phyloP scores from a whole-genome alignment of 129 eudicot species.

The Daucus carota region DH1_v3.0 NC_030385.2:33178001-33178500 shows the following conservation, averaged over 20 bases:
- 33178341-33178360: slow-evolving; percentile 39
- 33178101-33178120: neutral
- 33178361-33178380: slow-evolving; percentile 48
- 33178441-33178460: slow-evolving; percentile 47
- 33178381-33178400: slow-evolving; percentile 69
- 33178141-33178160: neutral
- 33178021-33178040: neutral
- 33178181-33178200: neutral
- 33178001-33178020: too few relatives aligned
- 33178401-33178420: slow-evolving; percentile 59
- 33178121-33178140: neutral
- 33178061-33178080: neutral
- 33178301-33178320: slow-evolving; percentile 44
- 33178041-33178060: slow-evolving; percentile 1
- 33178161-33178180: neutral
- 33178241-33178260: neutral
- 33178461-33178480: slow-evolving; percentile 76
- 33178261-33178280: too few relatives aligned
- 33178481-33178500: neutral
- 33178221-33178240: neutral
- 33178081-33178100: neutral
- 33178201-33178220: neutral
- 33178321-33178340: slow-evolving; percentile 60
- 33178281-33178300: slow-evolving; percentile 24
- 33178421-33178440: slow-evolving; percentile 64